Evolutionary conservation across 352 stramenopile species (phyloP), one percentile per base, ranked within the genome.

Genomic region (Pythium oligandrum): DNA sequence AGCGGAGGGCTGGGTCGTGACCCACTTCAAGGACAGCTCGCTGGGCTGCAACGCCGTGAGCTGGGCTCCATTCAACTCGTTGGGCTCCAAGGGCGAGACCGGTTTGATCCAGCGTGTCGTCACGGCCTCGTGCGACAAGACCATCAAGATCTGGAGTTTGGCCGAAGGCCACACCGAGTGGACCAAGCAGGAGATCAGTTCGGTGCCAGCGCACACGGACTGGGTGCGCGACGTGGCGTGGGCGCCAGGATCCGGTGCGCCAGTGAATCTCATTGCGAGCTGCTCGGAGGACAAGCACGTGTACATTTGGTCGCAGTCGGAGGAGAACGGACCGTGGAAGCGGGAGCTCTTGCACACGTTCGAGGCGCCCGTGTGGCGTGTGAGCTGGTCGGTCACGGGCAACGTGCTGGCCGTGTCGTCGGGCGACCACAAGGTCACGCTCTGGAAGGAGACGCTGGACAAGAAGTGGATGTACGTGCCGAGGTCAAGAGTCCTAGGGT

Each of bases 381-480:
- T 99, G 48, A 98, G 89, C 80, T 99, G 97, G 97, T 98, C 86
- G 46, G 77, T 99, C 55, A 99, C 96, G 30, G 97, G 96, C 48
- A 98, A 98, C 66, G 92, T 99, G 47, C 77, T 99, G 38, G 97
- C 97, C 6, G 96, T 99, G 36, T 98, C 91, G 34, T 96, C 92
- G 51, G 97, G 96, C 46, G 96, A 99, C 77, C 90, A 98, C 71
- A 90, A 96, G 76, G 96, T 99, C 4, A 97, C 90, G 43, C 69
- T 99, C 3, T 99, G 96, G 96, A 99, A 99, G 73, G 89, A 98
- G 69, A 96, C 77, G 44, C 79, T 98, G 33, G 92, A 98, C 79
- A 97, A 97, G 59, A 94, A 90, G 57, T 99, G 96, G 96, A 92
- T 93, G 80, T 88, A 86, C 64, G 75, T 90, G 59, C 17, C 17